Evolutionary conservation across 192 early-diverging fungal genomes (phyloP).

Genomic region (Linnemannia elongata): DNA sequence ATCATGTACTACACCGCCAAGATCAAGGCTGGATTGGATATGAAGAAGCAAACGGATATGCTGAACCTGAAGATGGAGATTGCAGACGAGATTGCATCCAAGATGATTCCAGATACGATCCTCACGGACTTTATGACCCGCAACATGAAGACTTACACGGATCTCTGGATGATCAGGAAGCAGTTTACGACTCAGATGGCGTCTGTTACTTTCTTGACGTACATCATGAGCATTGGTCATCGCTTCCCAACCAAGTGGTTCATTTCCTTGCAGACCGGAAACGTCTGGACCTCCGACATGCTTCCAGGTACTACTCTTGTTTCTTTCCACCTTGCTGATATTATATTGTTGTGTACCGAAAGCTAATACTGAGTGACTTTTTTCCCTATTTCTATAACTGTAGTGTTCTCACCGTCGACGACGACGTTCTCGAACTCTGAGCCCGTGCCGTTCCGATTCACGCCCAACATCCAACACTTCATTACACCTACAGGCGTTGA

Average conservation of each 20-base stretch:
- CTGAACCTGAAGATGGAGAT: conserved; percentile 87
- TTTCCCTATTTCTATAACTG: neutral
- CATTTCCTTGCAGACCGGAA: conserved; percentile 88
- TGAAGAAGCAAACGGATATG: conserved; percentile 73
- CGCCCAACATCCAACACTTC: conserved; percentile 97
- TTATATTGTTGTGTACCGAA: neutral
- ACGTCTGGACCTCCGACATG: conserved; percentile 90
- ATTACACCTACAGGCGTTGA: conserved; percentile 95
- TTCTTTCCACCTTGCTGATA: neutral
- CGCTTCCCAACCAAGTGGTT: conserved; percentile 90
- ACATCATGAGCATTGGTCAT: conserved; percentile 89
- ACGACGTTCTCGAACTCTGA: conserved; percentile 80
- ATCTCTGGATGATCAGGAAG: conserved; percentile 95
- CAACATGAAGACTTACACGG: conserved; percentile 82
- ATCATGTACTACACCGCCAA: conserved; percentile 84
- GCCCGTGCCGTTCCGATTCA: conserved; percentile 96
- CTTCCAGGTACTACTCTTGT: conserved; percentile 71
- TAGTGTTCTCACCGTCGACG: conserved; percentile 59
- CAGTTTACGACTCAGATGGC: conserved; percentile 95
- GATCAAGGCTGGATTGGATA: conserved; percentile 73
- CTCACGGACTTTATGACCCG: conserved; percentile 85
- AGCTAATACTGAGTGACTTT: neutral
- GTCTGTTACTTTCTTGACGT: conserved; percentile 90
- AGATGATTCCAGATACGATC: conserved; percentile 89
- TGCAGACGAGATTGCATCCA: conserved; percentile 87